Conservation (phyloP, 1,284 basidiomycete genomes). For the Volvariella surrecta region DNA sequence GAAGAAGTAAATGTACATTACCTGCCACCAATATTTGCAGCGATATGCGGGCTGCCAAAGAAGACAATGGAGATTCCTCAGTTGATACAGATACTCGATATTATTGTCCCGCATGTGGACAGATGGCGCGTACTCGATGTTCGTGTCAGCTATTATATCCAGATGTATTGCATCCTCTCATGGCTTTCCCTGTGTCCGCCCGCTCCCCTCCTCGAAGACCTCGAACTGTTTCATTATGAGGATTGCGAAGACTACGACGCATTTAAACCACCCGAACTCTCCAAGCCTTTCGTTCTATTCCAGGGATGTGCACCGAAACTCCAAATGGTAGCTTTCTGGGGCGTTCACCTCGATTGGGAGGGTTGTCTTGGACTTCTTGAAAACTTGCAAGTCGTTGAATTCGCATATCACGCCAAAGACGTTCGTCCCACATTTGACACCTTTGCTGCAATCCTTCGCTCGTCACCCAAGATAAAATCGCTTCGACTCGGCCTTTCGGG, state of each 20-base stretch:
- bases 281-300: conserved; percentile 37
- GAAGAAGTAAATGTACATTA: conserved; percentile 3
- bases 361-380: conserved; percentile 28
- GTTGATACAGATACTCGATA: conserved; percentile 26
- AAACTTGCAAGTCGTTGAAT: conserved; percentile 38
- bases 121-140: conserved; percentile 45
- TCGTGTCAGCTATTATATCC: conserved; percentile 30
- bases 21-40: conserved; percentile 4
- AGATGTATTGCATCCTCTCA: conserved; percentile 36
- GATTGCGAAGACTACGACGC: conserved; percentile 30
- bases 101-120: conserved; percentile 41
- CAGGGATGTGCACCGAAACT: conserved; percentile 45
- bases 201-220: conserved; percentile 41
- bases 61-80: neutral
- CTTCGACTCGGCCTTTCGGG: conserved; percentile 46
- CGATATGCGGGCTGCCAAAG: too few species aligned
- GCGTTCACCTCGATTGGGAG: conserved; percentile 58
- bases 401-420: conserved; percentile 49
- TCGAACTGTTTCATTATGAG: conserved; percentile 44
- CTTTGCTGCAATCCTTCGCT: conserved; percentile 38
- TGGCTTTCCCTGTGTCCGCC: conserved; percentile 29
- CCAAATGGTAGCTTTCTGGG: conserved; percentile 42
- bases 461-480: conserved; percentile 37
- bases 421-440: conserved; percentile 45
- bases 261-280: conserved; percentile 28